Conservation (phyloP, 305 asterid genomes). For the Coffea humblotiana region DNA sequence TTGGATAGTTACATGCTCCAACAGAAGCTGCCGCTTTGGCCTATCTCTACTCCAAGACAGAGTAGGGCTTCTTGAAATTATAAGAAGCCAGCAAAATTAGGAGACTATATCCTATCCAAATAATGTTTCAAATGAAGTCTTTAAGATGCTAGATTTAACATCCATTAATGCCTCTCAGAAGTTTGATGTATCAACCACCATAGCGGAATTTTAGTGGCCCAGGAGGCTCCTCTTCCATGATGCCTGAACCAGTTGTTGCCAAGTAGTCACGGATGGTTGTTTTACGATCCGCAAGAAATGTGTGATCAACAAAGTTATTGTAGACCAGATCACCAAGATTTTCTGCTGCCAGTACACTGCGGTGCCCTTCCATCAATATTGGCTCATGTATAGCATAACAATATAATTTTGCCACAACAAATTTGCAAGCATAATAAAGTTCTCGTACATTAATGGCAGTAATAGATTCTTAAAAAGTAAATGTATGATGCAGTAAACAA, state of each 20-base stretch:
- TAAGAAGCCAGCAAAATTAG: background rate
- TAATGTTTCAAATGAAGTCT: background rate
- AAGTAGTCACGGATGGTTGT: conserved; percentile 79
- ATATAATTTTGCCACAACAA: background rate
- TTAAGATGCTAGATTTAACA: background rate
- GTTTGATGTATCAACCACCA: conserved; percentile 52
- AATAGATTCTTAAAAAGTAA: background rate
- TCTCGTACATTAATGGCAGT: too few species aligned
- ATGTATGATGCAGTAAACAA: background rate
- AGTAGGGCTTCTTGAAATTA: background rate
- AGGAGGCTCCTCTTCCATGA: conserved; percentile 95
- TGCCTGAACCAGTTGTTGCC: conserved; percentile 60
- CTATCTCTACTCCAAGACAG: background rate
- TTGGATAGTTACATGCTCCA: background rate
- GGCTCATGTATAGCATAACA: background rate
- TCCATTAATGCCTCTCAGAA: background rate
- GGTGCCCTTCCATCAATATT: conserved; percentile 4
- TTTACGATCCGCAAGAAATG: conserved; percentile 84
- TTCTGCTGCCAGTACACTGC: conserved; percentile 90
- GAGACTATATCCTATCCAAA: background rate
- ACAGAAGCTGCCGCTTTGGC: background rate
- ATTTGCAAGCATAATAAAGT: background rate
- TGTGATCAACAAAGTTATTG: conserved; percentile 78
- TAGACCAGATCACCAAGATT: conserved; percentile 65
- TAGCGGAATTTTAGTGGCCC: conserved; percentile 60